Percentiles rank a stretch among this genome's conserved stretches.
Conservation (phyloP, 805 yeast genomes). For the Wickerhamomyces bovis region DNA sequence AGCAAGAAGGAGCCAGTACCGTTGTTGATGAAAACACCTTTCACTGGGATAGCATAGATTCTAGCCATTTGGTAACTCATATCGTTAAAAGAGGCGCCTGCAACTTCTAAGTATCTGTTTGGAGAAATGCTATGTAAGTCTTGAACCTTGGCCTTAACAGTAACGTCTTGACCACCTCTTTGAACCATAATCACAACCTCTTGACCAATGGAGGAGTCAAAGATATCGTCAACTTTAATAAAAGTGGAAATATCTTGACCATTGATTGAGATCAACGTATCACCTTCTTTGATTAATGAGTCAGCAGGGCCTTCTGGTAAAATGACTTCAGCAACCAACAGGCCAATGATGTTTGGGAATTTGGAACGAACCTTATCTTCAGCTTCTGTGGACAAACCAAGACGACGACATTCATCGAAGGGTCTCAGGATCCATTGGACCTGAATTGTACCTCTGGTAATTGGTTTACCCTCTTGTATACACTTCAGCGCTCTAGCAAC, state of each 20-base stretch:
- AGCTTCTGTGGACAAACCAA: conserved; percentile 72
- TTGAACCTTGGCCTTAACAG: conserved; percentile 50
- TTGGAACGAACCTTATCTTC: conserved; percentile 61
- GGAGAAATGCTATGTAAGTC: conserved; percentile 84
- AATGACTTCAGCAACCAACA: conserved; percentile 76
- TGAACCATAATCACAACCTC: conserved; percentile 53
- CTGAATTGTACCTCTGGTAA: conserved; percentile 89
- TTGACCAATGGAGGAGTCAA: conserved; percentile 66
- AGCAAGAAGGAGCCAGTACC: conserved; percentile 73
- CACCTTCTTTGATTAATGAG: conserved; percentile 73
- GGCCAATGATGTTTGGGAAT: conserved; percentile 73
- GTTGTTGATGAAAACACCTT: conserved; percentile 75
- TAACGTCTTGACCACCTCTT: conserved; percentile 63
- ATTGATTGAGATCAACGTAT: conserved; percentile 69
- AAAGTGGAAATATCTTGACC: conserved; percentile 61
- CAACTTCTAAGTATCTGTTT: conserved; percentile 68
- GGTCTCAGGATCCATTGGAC: conserved; percentile 86
- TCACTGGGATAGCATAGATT: conserved; percentile 73
- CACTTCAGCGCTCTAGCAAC: conserved; percentile 78
- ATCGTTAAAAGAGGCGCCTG: conserved; percentile 83
- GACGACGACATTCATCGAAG: conserved; percentile 82
- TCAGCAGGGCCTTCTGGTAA: conserved; percentile 85
- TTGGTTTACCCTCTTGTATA: conserved; percentile 49
- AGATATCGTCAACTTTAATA: conserved; percentile 73
- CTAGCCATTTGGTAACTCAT: conserved; percentile 87